A percentile compares a stretch with the other conserved stretches of the same genome.
phyloP scores from a whole-genome alignment of 2,329 filamentous ascomycete genomes.

The Aulographum hederae region DNA sequence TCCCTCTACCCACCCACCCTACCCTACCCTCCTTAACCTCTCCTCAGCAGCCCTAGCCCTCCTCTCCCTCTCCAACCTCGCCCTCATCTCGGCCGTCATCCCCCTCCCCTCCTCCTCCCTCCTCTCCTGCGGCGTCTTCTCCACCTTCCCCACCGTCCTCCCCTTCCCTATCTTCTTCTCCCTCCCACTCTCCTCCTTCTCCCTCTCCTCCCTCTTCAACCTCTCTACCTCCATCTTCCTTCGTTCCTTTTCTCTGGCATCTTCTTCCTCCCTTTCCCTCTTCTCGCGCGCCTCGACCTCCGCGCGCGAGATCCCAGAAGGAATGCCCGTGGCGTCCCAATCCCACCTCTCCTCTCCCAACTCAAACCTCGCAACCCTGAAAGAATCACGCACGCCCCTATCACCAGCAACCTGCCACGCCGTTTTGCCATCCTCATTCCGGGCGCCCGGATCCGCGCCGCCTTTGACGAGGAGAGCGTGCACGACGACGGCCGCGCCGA shows the following conservation, averaged over 20 bases:
- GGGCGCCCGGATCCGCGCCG: slow-evolving; percentile 51
- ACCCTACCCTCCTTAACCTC: slow-evolving; percentile 52
- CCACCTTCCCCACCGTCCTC: slow-evolving; percentile 32
- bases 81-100: slow-evolving; percentile 71
- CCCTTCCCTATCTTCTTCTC: slow-evolving; percentile 30
- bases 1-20: too few species aligned
- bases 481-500: slow-evolving; percentile 64
- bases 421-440: slow-evolving; percentile 61
- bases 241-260: slow-evolving; percentile 34
- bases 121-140: slow-evolving; percentile 62
- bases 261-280: slow-evolving; percentile 50
- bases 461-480: slow-evolving; percentile 58
- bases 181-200: slow-evolving; percentile 28
- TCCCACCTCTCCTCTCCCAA: slow-evolving; percentile 60
- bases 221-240: slow-evolving; percentile 58
- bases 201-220: slow-evolving; percentile 40
- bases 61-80: slow-evolving; percentile 70
- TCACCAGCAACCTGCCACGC: slow-evolving; percentile 80
- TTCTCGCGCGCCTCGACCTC: slow-evolving; percentile 54
- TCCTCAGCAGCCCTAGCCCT: slow-evolving; percentile 85
- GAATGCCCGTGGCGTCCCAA: slow-evolving; percentile 63
- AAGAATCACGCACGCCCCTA: slow-evolving; percentile 70
- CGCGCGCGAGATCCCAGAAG: slow-evolving; percentile 46
- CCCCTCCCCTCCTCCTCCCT: slow-evolving; percentile 72
- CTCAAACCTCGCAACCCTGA: slow-evolving; percentile 70